These are phyloP conservation scores for Diplodia corticola DNA, from an alignment of 2,329 filamentous ascomycete genomes.

Conservation along the genomic window DNA sequence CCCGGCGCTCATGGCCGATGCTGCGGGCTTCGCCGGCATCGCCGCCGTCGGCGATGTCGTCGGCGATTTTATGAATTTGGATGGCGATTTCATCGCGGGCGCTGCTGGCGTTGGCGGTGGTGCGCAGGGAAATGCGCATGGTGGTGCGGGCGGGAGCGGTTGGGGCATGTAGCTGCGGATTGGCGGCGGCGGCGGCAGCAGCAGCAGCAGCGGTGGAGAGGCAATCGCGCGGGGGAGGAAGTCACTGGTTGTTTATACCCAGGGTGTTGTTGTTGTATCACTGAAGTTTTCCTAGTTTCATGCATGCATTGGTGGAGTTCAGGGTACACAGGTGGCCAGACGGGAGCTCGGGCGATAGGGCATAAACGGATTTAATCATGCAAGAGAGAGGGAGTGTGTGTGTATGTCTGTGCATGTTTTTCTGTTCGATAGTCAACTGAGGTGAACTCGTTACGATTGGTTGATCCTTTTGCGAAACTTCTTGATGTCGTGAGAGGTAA, in stretches of 20 bases:
- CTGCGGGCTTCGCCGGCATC: background rate
- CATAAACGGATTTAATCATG: background rate
- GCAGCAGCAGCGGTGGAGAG: background rate
- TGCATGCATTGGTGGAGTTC: background rate
- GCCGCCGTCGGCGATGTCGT: constrained; percentile 27
- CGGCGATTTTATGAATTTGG: constrained; percentile 38
- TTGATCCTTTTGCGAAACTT: too few relatives aligned
- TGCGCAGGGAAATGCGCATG: background rate
- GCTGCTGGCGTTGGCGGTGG: background rate
- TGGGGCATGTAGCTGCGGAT: background rate
- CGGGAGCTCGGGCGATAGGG: background rate
- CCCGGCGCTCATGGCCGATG: constrained; percentile 8
- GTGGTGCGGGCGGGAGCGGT: background rate
- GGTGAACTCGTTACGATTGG: too few relatives aligned
- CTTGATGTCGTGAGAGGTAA: too few relatives aligned
- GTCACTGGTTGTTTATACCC: constrained; percentile 1
- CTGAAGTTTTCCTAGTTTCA: background rate
- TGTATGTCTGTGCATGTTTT: too few relatives aligned
- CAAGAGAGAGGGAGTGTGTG: too few relatives aligned
- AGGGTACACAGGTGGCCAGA: background rate
- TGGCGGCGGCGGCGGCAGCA: too few relatives aligned
- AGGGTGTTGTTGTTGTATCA: constrained; percentile 7
- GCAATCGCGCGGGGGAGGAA: background rate
- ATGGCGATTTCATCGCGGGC: constrained; percentile 6
- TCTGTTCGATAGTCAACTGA: too few relatives aligned